Percentiles rank a stretch among this genome's conserved stretches.
phyloP scores from a whole-genome alignment of 495 filamentous ascomycete genomes.

The Aspergillus wentii region DNA sequence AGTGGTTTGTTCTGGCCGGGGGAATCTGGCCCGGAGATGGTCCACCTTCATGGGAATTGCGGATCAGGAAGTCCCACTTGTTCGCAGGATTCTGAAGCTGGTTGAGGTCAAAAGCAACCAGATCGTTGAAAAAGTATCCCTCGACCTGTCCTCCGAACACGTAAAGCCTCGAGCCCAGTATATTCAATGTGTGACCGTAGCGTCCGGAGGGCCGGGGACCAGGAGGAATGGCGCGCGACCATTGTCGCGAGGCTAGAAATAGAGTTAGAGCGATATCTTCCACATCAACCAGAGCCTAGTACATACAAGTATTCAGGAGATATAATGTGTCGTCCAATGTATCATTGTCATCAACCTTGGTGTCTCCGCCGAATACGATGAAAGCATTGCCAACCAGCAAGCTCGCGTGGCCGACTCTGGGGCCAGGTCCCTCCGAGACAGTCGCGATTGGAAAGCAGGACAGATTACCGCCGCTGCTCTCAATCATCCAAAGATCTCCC shows the following conservation, averaged over 20 bases:
- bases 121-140: slow-evolving; percentile 94
- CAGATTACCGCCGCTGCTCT: slow-evolving; percentile 76
- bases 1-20: slow-evolving; percentile 93
- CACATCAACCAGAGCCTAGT: slow-evolving; percentile 1
- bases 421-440: slow-evolving; percentile 88
- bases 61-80: slow-evolving; percentile 86
- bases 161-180: slow-evolving; percentile 92
- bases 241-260: slow-evolving; percentile 82
- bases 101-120: slow-evolving; percentile 96
- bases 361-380: slow-evolving; percentile 98
- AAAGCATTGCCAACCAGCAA: slow-evolving; percentile 97
- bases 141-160: slow-evolving; percentile 98
- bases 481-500: slow-evolving; percentile 96
- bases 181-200: slow-evolving; percentile 95
- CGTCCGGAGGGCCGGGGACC: slow-evolving; percentile 80
- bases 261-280: slow-evolving; percentile 8
- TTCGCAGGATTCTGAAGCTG: slow-evolving; percentile 82
- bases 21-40: slow-evolving; percentile 64
- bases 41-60: slow-evolving; percentile 66
- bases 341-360: slow-evolving; percentile 90
- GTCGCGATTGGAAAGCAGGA: slow-evolving; percentile 89
- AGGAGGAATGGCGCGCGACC: slow-evolving; percentile 86
- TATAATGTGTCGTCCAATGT: slow-evolving; percentile 92
- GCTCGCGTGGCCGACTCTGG: slow-evolving; percentile 91
- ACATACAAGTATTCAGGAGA: slow-evolving; percentile 93